Base-by-base conservation (phyloP, 495 filamentous ascomycete species). In the Amorphotheca resinae region DNA sequence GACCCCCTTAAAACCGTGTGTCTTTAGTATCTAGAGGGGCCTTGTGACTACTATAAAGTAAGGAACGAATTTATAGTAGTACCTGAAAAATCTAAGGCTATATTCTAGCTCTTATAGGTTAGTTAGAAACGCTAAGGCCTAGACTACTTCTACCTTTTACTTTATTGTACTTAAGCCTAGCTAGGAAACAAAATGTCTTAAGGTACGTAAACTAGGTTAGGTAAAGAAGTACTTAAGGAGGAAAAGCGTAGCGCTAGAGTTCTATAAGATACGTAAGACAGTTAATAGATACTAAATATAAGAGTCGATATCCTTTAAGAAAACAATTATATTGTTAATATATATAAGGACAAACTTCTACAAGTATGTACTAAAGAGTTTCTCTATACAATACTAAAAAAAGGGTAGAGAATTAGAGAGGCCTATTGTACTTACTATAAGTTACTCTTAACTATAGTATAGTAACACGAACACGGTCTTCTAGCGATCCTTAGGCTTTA, bases 381-480 rank as follows among this genome's bases (percentile, higher is more conserved):
- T 16, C 15, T 53, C 42, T 28, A 53, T 53, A 1, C 38, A 32
- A n/a, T 50, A 37, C 20, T 53, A 31, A 22, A 53, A 53, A 15
- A 53, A 53, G 1, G 18, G 21, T 1, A 38, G 50, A 1, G 30
- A 46, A 14, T 11, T 42, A 14, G 32, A 33, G n/a, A 54, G 23
- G 0, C 51, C 47, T 40, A 51, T 50, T 1, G 38, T 46, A 16
- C 38, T 40, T 17, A 54, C 38, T 14, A n/a, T 46, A 8, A 54
- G 26, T 26, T 44, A 21, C 35, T 54, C 47, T 17, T 38, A 23
- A 3, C 51, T 44, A 5, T 45, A 15, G 21, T 54, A 35, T 9
- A 31, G 15, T 1, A 39, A 49, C 1, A 49, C 42, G 35, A 50
- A 53, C 0, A 33, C 18, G 0, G 28, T 42, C 18, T 53, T 53